Base-by-base conservation (phyloP, 1,284 basidiomycete genomes). In the Moesziomyces antarcticus region DNA sequence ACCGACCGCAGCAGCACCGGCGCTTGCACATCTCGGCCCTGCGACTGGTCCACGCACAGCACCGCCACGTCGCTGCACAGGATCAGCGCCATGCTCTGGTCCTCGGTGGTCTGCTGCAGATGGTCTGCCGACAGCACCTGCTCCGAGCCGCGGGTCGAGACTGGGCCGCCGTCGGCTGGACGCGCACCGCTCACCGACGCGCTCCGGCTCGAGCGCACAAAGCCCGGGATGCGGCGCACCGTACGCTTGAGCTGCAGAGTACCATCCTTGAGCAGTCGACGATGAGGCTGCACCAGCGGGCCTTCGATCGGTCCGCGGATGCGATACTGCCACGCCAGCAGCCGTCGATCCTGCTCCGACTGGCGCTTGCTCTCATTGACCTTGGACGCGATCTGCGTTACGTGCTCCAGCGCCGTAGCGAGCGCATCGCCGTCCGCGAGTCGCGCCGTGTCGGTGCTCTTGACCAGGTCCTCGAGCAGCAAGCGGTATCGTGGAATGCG, bases 281-380 rank as follows among this genome's bases (percentile, higher is more conserved):
- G 90, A 86, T 99, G 97, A 16, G 96, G 97, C 85, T 99, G 97
- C 27, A 99, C 97, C 44, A 99, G 87, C 11, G 97, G 95, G 63
- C 93, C 95, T 4, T 94, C 93, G 84, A 97, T 97, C 78, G 90
- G 91, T 25, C 93, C 93, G 44, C 91, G 88, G 79, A 99, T 97
- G 75, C 93, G 88, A 52, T 90, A 85, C 86, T 99, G 96, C 97
- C 97, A 86, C 30, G 75, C 68, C 16, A 84, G 73, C 41, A 81
- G 50, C 25, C 59, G 65, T 20, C 68, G 65, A 21, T 78, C 74
- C 43, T 78, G 79, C 54, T 81, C 77, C 5, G 66, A 66, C 53
- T 80, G 78, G 21, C 93, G 80, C 64, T 83, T 83, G 62, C 79
- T 79, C 56, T 82, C 81, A 65, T 83, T 83, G 49, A 83, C 81